Evolutionary conservation across 768 basidiomycete genomes (phyloP), one percentile per base, ranked within the genome.

Genomic region (Terana coerulea): DNA sequence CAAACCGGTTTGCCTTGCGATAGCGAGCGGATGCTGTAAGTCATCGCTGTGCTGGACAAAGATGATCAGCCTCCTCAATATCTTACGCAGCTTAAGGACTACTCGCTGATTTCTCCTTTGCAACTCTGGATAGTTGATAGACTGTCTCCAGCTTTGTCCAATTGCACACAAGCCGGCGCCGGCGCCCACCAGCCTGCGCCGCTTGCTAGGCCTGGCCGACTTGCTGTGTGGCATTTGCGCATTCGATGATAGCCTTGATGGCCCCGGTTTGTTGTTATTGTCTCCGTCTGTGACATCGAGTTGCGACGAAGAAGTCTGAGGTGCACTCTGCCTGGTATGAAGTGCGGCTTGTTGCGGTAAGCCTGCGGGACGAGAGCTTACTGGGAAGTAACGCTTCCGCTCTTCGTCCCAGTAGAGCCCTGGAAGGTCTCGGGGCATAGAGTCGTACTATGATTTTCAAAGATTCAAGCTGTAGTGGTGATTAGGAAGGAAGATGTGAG

Each of bases 331-430:
- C 10, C 33, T 34, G 33, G 10, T 34, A 17, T 10, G 33, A 34
- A 10, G 10, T 10, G 33, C 39, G 19, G 39, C 19, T 9, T 9
- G 24, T 9, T 8, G 24, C 39, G 8, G n/a, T n/a, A 15, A 17
- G 39, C 39, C 24, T 40, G 37, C 22, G 4, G 40, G 50, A 12
- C 55, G 45, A 1, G 63, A 61, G 1, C 64, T 37, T 9, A 64
- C 24, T 12, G 67, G 65, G 35, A 67, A 69, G 39, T 69, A 69
- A 10, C 66, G 60, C 21, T 62, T 52, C 35, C 57, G 59, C 1
- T 53, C 56, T 37, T 59, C 61, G 45, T 69, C 68, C 61, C 64
- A 69, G 51, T 69, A 69, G 17, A 68, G 49, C 1, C 68, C 68
- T 14, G 68, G 68, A 14, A 69, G 56, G 36, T 67, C 58, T 29